phyloP scores from a whole-genome alignment of 1,284 basidiomycete species.

The Earliella scabrosa region DNA sequence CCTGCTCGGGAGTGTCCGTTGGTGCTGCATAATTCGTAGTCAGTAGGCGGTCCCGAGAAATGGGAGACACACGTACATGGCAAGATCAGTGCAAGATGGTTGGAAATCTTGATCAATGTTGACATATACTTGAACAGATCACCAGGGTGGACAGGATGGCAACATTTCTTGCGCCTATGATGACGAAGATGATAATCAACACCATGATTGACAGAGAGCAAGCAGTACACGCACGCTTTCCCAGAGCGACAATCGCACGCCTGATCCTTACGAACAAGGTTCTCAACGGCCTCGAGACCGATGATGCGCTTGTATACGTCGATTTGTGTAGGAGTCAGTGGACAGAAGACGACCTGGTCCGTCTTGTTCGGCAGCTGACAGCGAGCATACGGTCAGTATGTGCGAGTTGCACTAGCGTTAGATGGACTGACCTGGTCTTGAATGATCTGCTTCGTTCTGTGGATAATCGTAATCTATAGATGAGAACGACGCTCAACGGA shows the following conservation, averaged over 20 bases:
- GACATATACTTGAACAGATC: conserved; percentile 78
- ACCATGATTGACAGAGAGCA: neutral
- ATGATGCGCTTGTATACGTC: conserved; percentile 75
- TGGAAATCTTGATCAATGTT: conserved; percentile 82
- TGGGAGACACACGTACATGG: conserved; percentile 52
- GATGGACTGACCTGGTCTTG: conserved; percentile 57
- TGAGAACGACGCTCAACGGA: no score
- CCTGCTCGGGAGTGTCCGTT: conserved; percentile 67
- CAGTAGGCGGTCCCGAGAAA: neutral
- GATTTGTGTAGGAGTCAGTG: conserved; percentile 70
- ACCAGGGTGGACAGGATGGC: conserved; percentile 60
- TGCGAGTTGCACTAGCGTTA: neutral
- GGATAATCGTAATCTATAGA: conserved; percentile 10
- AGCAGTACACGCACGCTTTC: conserved; percentile 46
- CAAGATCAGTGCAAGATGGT: conserved; percentile 82
- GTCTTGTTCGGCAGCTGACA: conserved; percentile 77
- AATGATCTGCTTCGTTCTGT: conserved; percentile 83
- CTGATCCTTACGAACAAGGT: conserved; percentile 70
- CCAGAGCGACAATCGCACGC: conserved; percentile 71
- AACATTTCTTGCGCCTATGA: conserved; percentile 66
- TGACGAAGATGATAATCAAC: no score
- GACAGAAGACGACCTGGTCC: conserved; percentile 90
- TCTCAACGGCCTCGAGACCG: conserved; percentile 60
- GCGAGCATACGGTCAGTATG: neutral
- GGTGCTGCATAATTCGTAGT: conserved; percentile 46